Evolutionary conservation across 495 filamentous ascomycete genomes (phyloP).

Genomic region (Talaromyces stipitatus): DNA sequence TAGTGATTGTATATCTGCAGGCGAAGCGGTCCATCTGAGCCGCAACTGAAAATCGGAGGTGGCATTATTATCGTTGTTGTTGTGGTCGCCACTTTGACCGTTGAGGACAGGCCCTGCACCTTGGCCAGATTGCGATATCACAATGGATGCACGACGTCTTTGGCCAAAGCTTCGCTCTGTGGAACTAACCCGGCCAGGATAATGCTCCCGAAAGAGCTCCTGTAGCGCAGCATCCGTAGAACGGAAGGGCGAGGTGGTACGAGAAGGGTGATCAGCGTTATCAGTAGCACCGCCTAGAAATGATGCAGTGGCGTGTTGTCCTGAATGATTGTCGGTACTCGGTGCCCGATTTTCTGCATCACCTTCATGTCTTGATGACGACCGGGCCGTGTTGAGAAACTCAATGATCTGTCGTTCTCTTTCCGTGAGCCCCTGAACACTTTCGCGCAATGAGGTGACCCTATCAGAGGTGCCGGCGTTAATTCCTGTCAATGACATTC

Average conservation of each 20-base stretch:
- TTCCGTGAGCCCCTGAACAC: conserved; percentile 43
- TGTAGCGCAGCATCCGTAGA: conserved; percentile 15
- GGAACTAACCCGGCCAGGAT: conserved; percentile 16
- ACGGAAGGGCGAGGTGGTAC: conserved; percentile 27
- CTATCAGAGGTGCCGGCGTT: not conserved
- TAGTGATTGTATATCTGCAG: conserved; percentile 22
- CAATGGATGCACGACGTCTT: conserved; percentile 38
- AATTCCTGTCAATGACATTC: conserved; percentile 1
- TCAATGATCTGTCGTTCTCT: conserved; percentile 53
- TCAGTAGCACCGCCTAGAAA: conserved; percentile 10
- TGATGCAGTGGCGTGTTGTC: not conserved
- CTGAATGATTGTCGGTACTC: conserved; percentile 20
- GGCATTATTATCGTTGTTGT: not conserved
- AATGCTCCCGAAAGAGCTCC: conserved; percentile 24
- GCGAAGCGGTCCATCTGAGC: conserved; percentile 32
- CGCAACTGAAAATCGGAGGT: conserved; percentile 25
- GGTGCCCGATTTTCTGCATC: conserved; percentile 23
- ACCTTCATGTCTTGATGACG: conserved; percentile 29
- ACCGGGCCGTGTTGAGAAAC: conserved; percentile 42
- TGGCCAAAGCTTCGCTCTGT: conserved; percentile 25
- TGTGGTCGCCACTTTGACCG: not conserved
- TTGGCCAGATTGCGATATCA: conserved; percentile 30
- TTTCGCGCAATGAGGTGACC: conserved; percentile 25
- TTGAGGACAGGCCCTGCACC: conserved; percentile 13
- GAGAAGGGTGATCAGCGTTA: conserved; percentile 32